phyloP scores from a whole-genome alignment of 805 yeast species.

The Cyberlindnera mycetangii region DNA sequence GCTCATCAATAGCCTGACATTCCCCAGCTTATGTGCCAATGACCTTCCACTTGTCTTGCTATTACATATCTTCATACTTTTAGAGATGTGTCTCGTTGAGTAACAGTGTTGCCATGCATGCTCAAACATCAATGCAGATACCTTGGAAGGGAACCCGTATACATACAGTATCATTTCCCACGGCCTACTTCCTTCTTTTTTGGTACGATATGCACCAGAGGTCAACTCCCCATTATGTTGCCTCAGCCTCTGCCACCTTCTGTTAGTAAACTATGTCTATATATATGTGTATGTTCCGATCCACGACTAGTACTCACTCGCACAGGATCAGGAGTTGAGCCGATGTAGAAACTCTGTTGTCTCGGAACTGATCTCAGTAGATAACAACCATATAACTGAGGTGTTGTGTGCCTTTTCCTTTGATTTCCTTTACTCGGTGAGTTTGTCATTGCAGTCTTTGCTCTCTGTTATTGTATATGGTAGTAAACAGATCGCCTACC shows the following conservation, averaged over 20 bases:
- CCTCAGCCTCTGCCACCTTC: constrained; percentile 42
- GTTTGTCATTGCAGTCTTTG: no score
- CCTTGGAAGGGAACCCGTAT: constrained; percentile 67
- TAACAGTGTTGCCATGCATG: constrained; percentile 81
- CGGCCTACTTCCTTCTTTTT: constrained; percentile 55
- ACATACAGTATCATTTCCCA: constrained; percentile 69
- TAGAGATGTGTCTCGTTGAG: constrained; percentile 56
- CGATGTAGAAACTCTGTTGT: constrained; percentile 64
- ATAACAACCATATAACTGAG: constrained; percentile 67
- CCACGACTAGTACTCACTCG: constrained; percentile 37
- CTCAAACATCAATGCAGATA: constrained; percentile 75
- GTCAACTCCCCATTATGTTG: constrained; percentile 75
- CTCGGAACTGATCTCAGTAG: constrained; percentile 58
- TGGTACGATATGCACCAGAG: constrained; percentile 74
- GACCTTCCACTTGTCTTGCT: constrained; percentile 37
- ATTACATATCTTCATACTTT: constrained; percentile 37
- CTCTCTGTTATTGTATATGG: no score
- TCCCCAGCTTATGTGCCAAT: constrained; percentile 46
- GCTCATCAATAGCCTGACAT: constrained; percentile 41
- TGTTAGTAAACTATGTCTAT: no score
- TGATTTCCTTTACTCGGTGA: not conserved
- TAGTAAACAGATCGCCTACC: no score
- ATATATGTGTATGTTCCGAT: no score
- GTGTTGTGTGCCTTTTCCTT: constrained; percentile 22
- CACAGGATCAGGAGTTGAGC: constrained; percentile 77